Conservation (phyloP, 75 land plant species). For the Cupressus sempervirens region DNA sequence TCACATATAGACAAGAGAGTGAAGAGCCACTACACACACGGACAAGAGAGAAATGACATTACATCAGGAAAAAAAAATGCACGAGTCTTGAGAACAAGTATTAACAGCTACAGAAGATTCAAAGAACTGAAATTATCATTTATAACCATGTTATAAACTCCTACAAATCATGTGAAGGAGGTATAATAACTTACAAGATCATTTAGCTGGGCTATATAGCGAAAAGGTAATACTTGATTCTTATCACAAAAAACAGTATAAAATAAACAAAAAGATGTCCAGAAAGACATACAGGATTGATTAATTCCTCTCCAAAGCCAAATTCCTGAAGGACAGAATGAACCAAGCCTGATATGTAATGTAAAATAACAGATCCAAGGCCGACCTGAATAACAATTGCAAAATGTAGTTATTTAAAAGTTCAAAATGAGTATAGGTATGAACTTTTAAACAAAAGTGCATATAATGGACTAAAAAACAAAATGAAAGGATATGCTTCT, state of each 20-base stretch:
- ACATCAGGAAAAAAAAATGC: not conserved
- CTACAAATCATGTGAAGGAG: not conserved
- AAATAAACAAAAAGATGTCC: constrained; percentile 3
- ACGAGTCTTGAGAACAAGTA: not conserved
- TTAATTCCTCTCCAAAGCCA: constrained; percentile 83
- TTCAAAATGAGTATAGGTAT: not conserved
- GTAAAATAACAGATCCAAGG: constrained; percentile 60
- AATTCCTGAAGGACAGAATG: constrained; percentile 63
- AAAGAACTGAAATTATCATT: not conserved
- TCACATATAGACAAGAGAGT: not conserved
- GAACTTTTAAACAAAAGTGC: not conserved
- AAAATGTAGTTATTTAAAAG: not conserved
- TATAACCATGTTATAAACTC: not conserved
- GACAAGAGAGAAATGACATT: not conserved
- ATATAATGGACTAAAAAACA: not conserved
- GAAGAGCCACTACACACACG: not conserved
- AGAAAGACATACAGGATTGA: constrained; percentile 69
- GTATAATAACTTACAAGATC: not conserved
- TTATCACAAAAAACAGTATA: not conserved
- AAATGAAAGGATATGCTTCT: not conserved
- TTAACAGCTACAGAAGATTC: not conserved
- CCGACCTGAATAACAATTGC: constrained; percentile 56
- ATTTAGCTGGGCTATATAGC: not conserved
- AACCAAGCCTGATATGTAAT: constrained; percentile 62
- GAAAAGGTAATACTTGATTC: not conserved